Conservation (phyloP, 2,329 filamentous ascomycete genomes). For the Xylariaceae sp. region DNA sequence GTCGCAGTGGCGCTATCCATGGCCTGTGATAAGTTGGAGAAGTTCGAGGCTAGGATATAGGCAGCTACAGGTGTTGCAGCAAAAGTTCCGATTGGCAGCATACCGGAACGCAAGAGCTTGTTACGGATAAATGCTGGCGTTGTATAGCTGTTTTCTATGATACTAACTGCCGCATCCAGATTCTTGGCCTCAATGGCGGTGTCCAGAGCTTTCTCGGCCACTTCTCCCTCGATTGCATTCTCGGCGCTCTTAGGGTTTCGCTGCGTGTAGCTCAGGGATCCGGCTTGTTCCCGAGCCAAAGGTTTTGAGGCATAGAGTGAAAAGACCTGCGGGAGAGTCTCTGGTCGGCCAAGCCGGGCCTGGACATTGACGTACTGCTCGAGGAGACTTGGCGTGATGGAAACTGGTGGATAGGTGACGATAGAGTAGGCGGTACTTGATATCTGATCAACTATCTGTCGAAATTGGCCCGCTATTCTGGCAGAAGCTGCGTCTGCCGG, state of each 20-base stretch:
- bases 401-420: slow-evolving; percentile 69
- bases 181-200: slow-evolving; percentile 76
- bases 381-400: slow-evolving; percentile 72
- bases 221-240: slow-evolving; percentile 65
- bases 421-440: slow-evolving; percentile 64
- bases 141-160: slow-evolving; percentile 67
- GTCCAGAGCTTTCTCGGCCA: slow-evolving; percentile 71
- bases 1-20: slow-evolving; percentile 75
- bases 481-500: slow-evolving; percentile 9
- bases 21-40: slow-evolving; percentile 64
- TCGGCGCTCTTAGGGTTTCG: slow-evolving; percentile 65
- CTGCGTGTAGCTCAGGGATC: slow-evolving; percentile 53
- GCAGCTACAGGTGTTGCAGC: slow-evolving; percentile 60
- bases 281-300: slow-evolving; percentile 56
- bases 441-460: slow-evolving; percentile 46
- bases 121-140: slow-evolving; percentile 61
- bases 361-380: slow-evolving; percentile 73
- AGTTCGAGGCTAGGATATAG: slow-evolving; percentile 66
- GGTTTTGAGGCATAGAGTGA: slow-evolving; percentile 81
- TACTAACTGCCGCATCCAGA: slow-evolving; percentile 70
- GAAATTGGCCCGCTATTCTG: slow-evolving; percentile 27
- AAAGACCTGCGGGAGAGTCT: slow-evolving; percentile 76
- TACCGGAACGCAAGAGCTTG: slow-evolving; percentile 61
- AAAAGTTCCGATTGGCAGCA: slow-evolving; percentile 54
- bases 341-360: slow-evolving; percentile 64